Conservation (phyloP, 2,329 filamentous ascomycete species). For the Penicillium frequentans region DNA sequence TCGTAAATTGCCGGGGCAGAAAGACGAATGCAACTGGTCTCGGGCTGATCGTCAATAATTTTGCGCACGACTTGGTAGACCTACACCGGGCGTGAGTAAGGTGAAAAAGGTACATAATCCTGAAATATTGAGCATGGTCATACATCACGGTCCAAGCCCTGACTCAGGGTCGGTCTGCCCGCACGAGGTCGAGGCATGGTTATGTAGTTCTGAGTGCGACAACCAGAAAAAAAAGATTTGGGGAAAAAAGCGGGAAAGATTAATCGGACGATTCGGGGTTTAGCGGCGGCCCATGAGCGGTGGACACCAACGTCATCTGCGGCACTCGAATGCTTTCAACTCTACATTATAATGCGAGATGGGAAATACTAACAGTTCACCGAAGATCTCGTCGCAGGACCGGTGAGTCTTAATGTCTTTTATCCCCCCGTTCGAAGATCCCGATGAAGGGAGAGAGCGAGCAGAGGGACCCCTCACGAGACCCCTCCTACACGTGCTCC, state of each 20-base stretch:
- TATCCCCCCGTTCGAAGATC: neutral
- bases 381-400: constrained; percentile 77
- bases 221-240: constrained; percentile 21
- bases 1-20: constrained; percentile 69
- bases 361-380: constrained; percentile 64
- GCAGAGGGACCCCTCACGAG: constrained; percentile 14
- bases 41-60: constrained; percentile 66
- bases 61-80: constrained; percentile 79
- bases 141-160: constrained; percentile 65
- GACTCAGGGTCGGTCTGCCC: constrained; percentile 50
- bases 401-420: constrained; percentile 60
- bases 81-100: constrained; percentile 30
- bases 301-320: constrained; percentile 55
- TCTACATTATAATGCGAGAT: constrained; percentile 44
- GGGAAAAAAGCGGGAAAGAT: constrained; percentile 16
- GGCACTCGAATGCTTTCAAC: neutral
- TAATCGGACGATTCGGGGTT: constrained; percentile 10
- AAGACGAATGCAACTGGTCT: constrained; percentile 51
- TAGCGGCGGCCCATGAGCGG: constrained; percentile 33
- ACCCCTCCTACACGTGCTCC: constrained; percentile 5
- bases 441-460: neutral
- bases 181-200: constrained; percentile 43
- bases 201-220: constrained; percentile 11
- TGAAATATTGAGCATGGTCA: constrained; percentile 1
- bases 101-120: constrained; percentile 8